Evolutionary conservation across 345 rosid genomes (phyloP), one percentile per base, ranked within the genome.

Genomic region (Brassica rapa): DNA sequence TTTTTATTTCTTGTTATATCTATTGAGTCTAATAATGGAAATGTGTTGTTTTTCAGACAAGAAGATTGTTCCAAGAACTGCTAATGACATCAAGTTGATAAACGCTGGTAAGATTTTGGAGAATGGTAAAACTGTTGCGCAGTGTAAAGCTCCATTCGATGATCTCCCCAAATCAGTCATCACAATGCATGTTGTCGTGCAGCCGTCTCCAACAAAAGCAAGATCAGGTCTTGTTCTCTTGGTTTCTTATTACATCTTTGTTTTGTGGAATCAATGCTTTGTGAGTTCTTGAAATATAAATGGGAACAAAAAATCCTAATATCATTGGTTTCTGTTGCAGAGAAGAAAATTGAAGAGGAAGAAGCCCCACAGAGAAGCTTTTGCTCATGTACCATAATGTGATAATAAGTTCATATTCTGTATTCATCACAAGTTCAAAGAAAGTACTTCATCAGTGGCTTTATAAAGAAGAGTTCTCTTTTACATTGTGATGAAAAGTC

Each of bases 101-200:
- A 90, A 82, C 81, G 93, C 93, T 49, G 98, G 98, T 41, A 91
- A 89, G 84, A 83, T 94, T 74, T 84, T 92, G 88, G 98, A 91
- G 76, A 91, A 86, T 84, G 81, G 72, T 82, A 89, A 84, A 92
- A 93, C 95, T 2, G 93, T 94, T 51, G 94, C 90, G 5, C 97
- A 89, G 66, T 94, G 97, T 83, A 89, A 82, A 76, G 85, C 66
- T 72, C 97, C 93, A 8, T 92, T 89, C 74, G 97, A 90, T 32
- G 92, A 91, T 65, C 91, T 92, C 68, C 86, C 89, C 1, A 85
- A 82, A 49, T 90, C 86, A 15, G 87, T 86, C 68, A 91, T 92
- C 51, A 92, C 92, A 73, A 94, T 94, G 98, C 98, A 94, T 71
- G 97, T 94, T 67, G 97, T 92, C 5, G 97, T 91, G 83, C 97